phyloP scores from a whole-genome alignment of 2,329 filamentous ascomycete species.

The Xylariaceae sp. region DNA sequence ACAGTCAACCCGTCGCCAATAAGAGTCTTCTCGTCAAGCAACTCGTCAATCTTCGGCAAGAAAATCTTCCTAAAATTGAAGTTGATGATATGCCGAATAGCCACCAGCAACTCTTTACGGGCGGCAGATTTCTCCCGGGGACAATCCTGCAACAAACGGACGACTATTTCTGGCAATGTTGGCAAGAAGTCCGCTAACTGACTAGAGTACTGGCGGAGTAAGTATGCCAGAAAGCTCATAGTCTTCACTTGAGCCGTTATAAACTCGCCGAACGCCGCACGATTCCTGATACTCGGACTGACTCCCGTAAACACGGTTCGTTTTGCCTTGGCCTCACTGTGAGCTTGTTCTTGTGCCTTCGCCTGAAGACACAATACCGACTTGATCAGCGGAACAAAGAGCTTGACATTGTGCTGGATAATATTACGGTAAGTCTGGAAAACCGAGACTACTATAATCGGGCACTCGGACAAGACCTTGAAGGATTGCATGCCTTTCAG shows the following conservation, averaged over 20 bases:
- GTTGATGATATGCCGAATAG: constrained; percentile 97
- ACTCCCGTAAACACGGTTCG: constrained; percentile 87
- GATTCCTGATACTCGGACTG: constrained; percentile 87
- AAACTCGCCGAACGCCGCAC: constrained; percentile 92
- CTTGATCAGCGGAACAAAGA: constrained; percentile 92
- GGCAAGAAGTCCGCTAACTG: constrained; percentile 84
- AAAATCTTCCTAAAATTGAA: constrained; percentile 98
- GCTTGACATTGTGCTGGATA: constrained; percentile 78
- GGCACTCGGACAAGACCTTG: constrained; percentile 95
- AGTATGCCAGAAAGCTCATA: constrained; percentile 95
- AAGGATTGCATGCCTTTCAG: constrained; percentile 97
- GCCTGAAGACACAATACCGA: constrained; percentile 82
- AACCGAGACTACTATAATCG: constrained; percentile 96
- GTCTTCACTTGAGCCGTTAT: constrained; percentile 98
- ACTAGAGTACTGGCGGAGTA: constrained; percentile 80
- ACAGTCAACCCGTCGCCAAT: constrained; percentile 96
- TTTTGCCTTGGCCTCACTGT: constrained; percentile 73
- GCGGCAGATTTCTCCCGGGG: constrained; percentile 90
- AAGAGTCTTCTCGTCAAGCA: constrained; percentile 87
- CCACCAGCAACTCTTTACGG: constrained; percentile 90
- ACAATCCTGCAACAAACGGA: constrained; percentile 87
- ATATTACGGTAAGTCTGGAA: constrained; percentile 86
- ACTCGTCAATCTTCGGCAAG: constrained; percentile 85
- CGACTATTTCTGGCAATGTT: constrained; percentile 80
- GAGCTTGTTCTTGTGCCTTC: constrained; percentile 86